A percentile compares a stretch with the other conserved stretches of the same genome.
Conservation (phyloP, 352 stramenopile genomes). For the Phytophthora brassicae region DNA sequence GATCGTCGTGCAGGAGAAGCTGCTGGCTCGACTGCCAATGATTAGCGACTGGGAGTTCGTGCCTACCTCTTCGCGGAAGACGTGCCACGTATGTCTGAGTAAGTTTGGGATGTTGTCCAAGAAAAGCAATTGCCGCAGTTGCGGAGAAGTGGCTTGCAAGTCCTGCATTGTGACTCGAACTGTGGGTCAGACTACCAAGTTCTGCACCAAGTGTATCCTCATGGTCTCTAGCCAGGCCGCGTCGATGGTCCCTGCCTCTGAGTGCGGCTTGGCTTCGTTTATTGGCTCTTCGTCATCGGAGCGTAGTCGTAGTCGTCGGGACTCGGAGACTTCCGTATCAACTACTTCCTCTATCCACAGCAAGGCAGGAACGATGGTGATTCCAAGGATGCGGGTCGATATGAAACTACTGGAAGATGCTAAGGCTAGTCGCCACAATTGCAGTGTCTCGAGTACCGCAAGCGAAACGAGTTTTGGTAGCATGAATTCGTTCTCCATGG, state of each 20-base stretch:
- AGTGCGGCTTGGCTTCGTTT: slow-evolving; percentile 34
- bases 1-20: slow-evolving; percentile 50
- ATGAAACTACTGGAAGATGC: slow-evolving; percentile 47
- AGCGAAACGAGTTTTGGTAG: slow-evolving; percentile 52
- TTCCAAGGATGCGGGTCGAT: slow-evolving; percentile 33
- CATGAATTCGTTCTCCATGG: slow-evolving; percentile 34
- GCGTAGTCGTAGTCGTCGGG: slow-evolving; percentile 21
- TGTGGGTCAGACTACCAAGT: slow-evolving; percentile 57
- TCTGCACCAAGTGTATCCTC: slow-evolving; percentile 76
- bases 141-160: slow-evolving; percentile 78
- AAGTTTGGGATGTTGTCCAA: slow-evolving; percentile 74
- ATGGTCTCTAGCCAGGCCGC: slow-evolving; percentile 49
- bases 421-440: slow-evolving; percentile 29
- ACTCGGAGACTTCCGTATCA: slow-evolving; percentile 32
- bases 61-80: slow-evolving; percentile 47
- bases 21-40: slow-evolving; percentile 46
- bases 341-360: slow-evolving; percentile 27
- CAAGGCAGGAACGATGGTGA: slow-evolving; percentile 9
- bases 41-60: slow-evolving; percentile 55
- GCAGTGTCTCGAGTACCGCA: slow-evolving; percentile 40
- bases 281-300: slow-evolving; percentile 34
- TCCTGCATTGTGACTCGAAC: slow-evolving; percentile 65
- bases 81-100: slow-evolving; percentile 58
- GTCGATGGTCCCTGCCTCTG: slow-evolving; percentile 21
- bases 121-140: slow-evolving; percentile 75